Evolutionary conservation across 2,329 filamentous ascomycete genomes (phyloP).

Genomic region (Aureobasidium lini): DNA sequence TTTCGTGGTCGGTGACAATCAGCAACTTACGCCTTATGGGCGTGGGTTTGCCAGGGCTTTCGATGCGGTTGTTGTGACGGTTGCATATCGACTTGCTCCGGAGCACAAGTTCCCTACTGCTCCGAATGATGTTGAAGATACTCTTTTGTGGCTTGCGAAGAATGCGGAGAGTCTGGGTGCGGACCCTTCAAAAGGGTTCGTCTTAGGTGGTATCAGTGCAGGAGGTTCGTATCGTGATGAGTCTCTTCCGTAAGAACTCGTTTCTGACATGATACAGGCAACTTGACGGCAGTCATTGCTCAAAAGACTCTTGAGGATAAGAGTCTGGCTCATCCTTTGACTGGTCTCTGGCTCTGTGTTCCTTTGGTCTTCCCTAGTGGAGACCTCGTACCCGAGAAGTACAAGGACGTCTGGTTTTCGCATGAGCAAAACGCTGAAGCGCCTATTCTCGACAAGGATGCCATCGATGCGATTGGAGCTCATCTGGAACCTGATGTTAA

Average conservation of each 20-base stretch:
- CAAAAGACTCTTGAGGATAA: constrained; percentile 35
- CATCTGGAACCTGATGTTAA: constrained; percentile 13
- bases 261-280: constrained; percentile 16
- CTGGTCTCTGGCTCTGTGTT: constrained; percentile 41
- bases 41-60: constrained; percentile 22
- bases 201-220: constrained; percentile 44
- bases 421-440: constrained; percentile 36
- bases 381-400: constrained; percentile 32
- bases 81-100: constrained; percentile 40
- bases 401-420: constrained; percentile 33
- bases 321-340: constrained; percentile 36
- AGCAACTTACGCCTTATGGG: constrained; percentile 21
- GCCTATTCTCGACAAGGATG: constrained; percentile 26
- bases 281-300: constrained; percentile 32
- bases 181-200: constrained; percentile 38
- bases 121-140: constrained; percentile 40
- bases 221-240: constrained; percentile 25
- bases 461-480: constrained; percentile 21
- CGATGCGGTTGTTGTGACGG: constrained; percentile 36
- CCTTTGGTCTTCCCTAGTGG: constrained; percentile 30
- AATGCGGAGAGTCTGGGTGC: constrained; percentile 35
- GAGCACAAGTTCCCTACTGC: constrained; percentile 40
- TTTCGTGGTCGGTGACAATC: constrained; percentile 22
- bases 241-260: not conserved
- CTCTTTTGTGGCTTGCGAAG: constrained; percentile 36